Percentiles rank a stretch among this genome's conserved stretches.
phyloP scores from a whole-genome alignment of 306 rosid species.

The Prunus armeniaca region DNA sequence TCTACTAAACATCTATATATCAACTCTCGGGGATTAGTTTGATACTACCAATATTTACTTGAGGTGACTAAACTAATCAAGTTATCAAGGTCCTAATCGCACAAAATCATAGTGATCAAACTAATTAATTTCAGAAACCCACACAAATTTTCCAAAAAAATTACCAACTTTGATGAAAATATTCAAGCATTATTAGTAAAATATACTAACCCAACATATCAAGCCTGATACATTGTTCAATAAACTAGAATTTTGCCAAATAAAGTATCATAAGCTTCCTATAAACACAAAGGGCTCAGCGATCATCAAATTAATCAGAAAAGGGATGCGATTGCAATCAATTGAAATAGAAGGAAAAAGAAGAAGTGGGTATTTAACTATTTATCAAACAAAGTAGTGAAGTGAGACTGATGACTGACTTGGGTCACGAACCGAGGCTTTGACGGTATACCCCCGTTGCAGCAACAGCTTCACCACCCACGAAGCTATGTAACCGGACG shows the following conservation, averaged over 20 bases:
- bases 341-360: neutral
- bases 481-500: slow-evolving; percentile 24
- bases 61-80: neutral
- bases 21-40: neutral
- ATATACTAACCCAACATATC: neutral
- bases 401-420: neutral
- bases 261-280: neutral
- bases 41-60: neutral
- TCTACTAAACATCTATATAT: neutral
- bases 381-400: neutral
- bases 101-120: neutral
- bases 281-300: neutral
- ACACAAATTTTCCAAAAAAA: neutral
- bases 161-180: neutral
- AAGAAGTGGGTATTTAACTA: neutral
- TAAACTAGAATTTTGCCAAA: neutral
- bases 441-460: slow-evolving; percentile 16
- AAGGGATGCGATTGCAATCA: neutral
- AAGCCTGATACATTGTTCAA: neutral
- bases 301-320: neutral
- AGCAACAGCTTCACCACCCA: slow-evolving; percentile 24
- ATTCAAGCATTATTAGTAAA: neutral
- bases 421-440: slow-evolving; percentile 9
- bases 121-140: neutral
- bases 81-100: neutral